Percentiles rank a stretch among this genome's conserved stretches.
phyloP scores from a whole-genome alignment of 2,329 filamentous ascomycete genomes.

The Aspergillus pseudonomiae region DNA sequence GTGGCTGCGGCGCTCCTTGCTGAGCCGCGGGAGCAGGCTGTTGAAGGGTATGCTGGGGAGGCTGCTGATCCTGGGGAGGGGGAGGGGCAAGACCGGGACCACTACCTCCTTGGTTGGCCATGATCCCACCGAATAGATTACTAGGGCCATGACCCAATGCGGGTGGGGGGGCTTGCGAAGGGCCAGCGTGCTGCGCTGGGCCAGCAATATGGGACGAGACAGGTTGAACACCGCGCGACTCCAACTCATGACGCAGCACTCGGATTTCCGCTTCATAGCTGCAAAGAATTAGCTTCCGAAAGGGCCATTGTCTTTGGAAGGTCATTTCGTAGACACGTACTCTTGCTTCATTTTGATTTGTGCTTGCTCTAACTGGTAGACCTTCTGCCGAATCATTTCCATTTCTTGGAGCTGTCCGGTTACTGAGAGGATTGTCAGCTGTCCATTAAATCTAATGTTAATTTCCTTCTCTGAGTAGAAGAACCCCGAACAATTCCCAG shows the following conservation, averaged over 20 bases:
- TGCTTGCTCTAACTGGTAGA: constrained; percentile 88
- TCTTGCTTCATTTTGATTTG: constrained; percentile 89
- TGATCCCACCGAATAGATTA: constrained; percentile 93
- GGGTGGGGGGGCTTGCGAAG: constrained; percentile 81
- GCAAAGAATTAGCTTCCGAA: constrained; percentile 23
- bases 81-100: constrained; percentile 82
- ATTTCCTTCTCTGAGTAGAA: background rate
- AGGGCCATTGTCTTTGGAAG: constrained; percentile 1
- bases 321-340: constrained; percentile 56
- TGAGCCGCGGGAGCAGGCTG: constrained; percentile 60
- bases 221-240: constrained; percentile 65
- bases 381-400: constrained; percentile 89
- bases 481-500: background rate
- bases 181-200: constrained; percentile 74
- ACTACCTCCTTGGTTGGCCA: constrained; percentile 85
- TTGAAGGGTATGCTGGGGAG: constrained; percentile 61
- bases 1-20: constrained; percentile 71
- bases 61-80: constrained; percentile 66
- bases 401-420: constrained; percentile 91
- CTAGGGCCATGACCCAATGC: constrained; percentile 83
- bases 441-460: too few species aligned
- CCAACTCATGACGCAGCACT: constrained; percentile 84
- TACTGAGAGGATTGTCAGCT: constrained; percentile 58
- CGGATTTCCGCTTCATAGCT: constrained; percentile 94
- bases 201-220: constrained; percentile 71